Evolutionary conservation across 768 basidiomycete species (phyloP), one percentile per base, ranked within the genome.

Genomic region (Podaxis mareebaensis): DNA sequence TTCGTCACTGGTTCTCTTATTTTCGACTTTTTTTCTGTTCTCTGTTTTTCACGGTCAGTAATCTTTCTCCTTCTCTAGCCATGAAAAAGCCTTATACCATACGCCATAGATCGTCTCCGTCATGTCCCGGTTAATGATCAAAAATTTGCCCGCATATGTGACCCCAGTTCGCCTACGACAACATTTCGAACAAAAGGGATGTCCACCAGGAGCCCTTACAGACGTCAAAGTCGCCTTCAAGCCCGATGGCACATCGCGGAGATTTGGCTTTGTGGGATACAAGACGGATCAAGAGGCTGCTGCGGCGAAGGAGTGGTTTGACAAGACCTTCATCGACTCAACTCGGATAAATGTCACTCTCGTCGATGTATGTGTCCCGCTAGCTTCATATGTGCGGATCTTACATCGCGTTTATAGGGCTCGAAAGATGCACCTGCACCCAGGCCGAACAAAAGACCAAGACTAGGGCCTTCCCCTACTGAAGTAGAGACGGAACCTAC

Each of bases 191-290:
- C 82, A 85, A 64, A 80, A 79, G 38, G 81, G 78, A 26, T 82
- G 83, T 20, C 90, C 89, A 1, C 76, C 78, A 0, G 91, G 88
- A 3, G 85, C 82, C 1, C 81, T 97, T 52, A 99, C 97, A 3
- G 97, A 99, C 76, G 80, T 89, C 55, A 92, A 92, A 72, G 82
- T 98, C 56, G 86, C 93, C 3, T 80, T 80, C 28, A 91, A 92
- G 73, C 77, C 75, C 0, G 88, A 93, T 71, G 95, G 94, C 1
- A 89, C 88, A 0, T 89, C 91, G 0, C 81, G 97, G 7, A 82
- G 92, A 38, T 96, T 99, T 72, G 97, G 92, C 0, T 99, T 99
- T 70, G 81, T 96, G 8, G 97, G 97, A 0, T 98, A 88, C 81
- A 94, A 92, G 76, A 84, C 88, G 0, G 81, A 89, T 33, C 78